phyloP scores from a whole-genome alignment of 495 filamentous ascomycete genomes.

The Sordaria brevicollis region DNA sequence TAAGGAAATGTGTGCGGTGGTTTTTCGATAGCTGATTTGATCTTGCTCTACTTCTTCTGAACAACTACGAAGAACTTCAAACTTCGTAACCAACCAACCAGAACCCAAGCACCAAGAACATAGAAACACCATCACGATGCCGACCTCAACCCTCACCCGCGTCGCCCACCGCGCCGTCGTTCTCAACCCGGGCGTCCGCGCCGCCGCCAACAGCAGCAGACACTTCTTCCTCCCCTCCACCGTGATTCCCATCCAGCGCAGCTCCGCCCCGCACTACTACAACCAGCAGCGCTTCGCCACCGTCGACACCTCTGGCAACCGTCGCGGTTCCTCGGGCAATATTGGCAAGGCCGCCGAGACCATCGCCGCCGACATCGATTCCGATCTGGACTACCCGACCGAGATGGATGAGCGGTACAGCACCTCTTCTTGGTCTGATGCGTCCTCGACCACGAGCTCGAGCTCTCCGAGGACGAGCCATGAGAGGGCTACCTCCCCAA shows the following conservation, averaged over 20 bases:
- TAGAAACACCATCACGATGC: not conserved
- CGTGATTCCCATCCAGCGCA: not conserved
- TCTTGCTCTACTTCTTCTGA: not conserved
- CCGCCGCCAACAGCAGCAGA: not conserved
- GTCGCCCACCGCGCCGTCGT: not conserved
- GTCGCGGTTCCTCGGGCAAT: not conserved
- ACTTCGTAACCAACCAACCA: not conserved
- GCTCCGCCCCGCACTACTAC: not conserved
- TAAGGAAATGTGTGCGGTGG: not conserved
- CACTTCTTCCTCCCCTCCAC: not conserved
- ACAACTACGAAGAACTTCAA: not conserved
- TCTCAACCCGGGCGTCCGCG: not conserved
- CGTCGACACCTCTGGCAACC: not conserved
- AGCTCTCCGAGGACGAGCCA: no score
- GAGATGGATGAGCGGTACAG: slow-evolving; percentile 8
- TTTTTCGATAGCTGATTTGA: not conserved
- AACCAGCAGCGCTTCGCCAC: not conserved
- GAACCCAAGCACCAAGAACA: not conserved
- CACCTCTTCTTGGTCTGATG: not conserved
- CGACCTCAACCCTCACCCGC: not conserved
- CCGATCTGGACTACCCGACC: slow-evolving; percentile 19
- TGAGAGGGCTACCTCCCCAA: no score
- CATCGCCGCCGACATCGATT: slow-evolving; percentile 14
- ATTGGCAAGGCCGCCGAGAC: not conserved
- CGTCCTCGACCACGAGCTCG: no score